Conservation (phyloP, 257 asterid genomes). For the Knoxia roxburghii region DNA sequence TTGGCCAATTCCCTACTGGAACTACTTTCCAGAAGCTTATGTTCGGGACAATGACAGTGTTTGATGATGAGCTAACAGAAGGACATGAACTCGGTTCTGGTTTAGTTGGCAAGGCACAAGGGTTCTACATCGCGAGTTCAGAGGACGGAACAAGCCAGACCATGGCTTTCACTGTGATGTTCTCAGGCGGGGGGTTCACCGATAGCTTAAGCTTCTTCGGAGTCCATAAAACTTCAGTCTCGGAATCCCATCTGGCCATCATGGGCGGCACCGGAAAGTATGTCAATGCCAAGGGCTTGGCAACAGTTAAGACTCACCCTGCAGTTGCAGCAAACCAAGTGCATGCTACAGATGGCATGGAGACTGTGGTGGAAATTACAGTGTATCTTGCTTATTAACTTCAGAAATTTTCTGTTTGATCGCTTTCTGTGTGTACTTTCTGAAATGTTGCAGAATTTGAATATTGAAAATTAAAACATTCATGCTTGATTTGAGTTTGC, state of each 20-base stretch:
- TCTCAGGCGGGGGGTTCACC: constrained; percentile 53
- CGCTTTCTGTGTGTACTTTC: constrained; percentile 5
- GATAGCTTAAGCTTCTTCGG: constrained; percentile 77
- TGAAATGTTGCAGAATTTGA: not conserved
- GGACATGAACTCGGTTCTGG: constrained; percentile 70
- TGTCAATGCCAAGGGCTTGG: constrained; percentile 69
- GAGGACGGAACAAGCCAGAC: constrained; percentile 78
- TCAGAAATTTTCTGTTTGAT: constrained; percentile 4
- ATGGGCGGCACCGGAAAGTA: constrained; percentile 93
- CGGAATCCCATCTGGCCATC: constrained; percentile 79
- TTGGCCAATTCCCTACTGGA: constrained; percentile 57
- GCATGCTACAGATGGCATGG: constrained; percentile 72
- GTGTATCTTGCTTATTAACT: constrained; percentile 60
- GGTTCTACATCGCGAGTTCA: constrained; percentile 71
- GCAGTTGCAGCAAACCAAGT: constrained; percentile 24
- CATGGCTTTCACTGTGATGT: constrained; percentile 79
- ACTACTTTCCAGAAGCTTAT: constrained; percentile 69
- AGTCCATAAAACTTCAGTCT: constrained; percentile 49
- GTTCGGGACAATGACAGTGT: constrained; percentile 83
- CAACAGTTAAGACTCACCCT: constrained; percentile 54
- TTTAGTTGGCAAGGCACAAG: constrained; percentile 77
- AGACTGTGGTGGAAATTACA: constrained; percentile 57
- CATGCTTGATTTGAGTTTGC: not conserved
- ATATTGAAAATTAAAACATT: not conserved
- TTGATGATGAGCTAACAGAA: constrained; percentile 72